These are phyloP conservation scores for Pseudonitzschia delicatissima DNA, from an alignment of 108 stramenopile species.

Conservation along the genomic window DNA sequence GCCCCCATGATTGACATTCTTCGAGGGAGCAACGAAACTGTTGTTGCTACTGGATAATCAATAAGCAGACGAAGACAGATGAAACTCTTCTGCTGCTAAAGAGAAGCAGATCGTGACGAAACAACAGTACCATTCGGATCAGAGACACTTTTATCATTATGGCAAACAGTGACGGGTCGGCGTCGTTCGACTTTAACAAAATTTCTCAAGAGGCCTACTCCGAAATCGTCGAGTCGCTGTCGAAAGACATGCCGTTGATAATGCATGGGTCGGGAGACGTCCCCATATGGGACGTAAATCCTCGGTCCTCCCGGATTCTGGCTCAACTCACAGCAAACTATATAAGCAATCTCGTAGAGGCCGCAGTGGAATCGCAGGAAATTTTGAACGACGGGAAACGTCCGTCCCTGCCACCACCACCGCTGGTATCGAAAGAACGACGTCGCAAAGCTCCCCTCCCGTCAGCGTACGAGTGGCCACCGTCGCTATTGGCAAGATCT, in stretches of 20 bases:
- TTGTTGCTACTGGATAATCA: too few species aligned
- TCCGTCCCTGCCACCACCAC: constrained; percentile 29
- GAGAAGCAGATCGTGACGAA: too few species aligned
- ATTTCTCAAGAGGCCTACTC: constrained; percentile 27
- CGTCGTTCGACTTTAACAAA: constrained; percentile 10
- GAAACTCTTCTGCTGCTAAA: too few species aligned
- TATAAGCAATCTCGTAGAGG: constrained; percentile 61
- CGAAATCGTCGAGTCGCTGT: constrained; percentile 46
- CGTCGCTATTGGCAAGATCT: background rate
- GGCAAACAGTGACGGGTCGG: background rate
- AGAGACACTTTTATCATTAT: too few species aligned
- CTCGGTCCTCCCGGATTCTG: constrained; percentile 52
- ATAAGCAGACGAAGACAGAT: too few species aligned
- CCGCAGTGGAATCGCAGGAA: constrained; percentile 75
- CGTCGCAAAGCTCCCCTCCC: constrained; percentile 22
- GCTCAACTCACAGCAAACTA: constrained; percentile 70
- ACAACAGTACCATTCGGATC: too few species aligned
- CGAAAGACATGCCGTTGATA: constrained; percentile 67
- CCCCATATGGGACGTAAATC: constrained; percentile 48
- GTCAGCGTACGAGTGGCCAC: constrained; percentile 17
- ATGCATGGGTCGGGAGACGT: constrained; percentile 85
- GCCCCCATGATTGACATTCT: too few species aligned
- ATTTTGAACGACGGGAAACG: constrained; percentile 60
- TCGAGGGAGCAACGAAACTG: too few species aligned
- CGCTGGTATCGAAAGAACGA: constrained; percentile 19